Percentiles rank a stretch among this genome's conserved stretches.
Conservation (phyloP, 768 basidiomycete genomes). For the Mrakia frigida region DNA sequence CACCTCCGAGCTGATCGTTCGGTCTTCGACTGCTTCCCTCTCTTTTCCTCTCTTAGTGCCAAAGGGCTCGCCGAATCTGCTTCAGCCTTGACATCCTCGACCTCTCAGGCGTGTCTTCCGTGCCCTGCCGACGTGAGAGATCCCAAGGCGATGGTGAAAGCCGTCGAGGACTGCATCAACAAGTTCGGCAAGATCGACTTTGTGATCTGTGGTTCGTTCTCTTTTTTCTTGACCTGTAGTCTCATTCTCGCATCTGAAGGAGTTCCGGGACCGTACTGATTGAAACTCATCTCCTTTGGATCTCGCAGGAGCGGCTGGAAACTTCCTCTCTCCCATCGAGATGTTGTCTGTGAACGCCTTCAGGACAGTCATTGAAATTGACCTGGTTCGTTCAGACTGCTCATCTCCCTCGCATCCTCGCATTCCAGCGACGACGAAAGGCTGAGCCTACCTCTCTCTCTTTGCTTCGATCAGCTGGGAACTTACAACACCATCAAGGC, state of each 20-base stretch:
- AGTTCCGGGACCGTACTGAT: too few relatives aligned
- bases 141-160: constrained; percentile 63
- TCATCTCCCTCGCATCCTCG: too few relatives aligned
- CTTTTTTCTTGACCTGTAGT: neutral
- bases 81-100: constrained; percentile 61
- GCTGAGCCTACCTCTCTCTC: too few relatives aligned
- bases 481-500: constrained; percentile 94
- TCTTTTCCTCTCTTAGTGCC: constrained; percentile 49
- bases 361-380: constrained; percentile 87
- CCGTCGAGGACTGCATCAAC: constrained; percentile 68
- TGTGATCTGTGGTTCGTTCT: constrained; percentile 72
- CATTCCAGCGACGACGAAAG: constrained; percentile 47
- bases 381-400: constrained; percentile 55
- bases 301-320: constrained; percentile 81
- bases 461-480: constrained; percentile 79
- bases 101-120: constrained; percentile 66
- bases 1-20: neutral
- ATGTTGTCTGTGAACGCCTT: constrained; percentile 84
- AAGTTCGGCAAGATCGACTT: constrained; percentile 85
- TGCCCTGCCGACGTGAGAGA: constrained; percentile 77
- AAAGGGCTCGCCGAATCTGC: constrained; percentile 67
- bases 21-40: too few relatives aligned
- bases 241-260: too few relatives aligned
- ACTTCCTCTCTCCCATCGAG: constrained; percentile 66
- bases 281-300: neutral